Base-by-base conservation (phyloP, 257 asterid genomes). In the Striga asiatica region DNA sequence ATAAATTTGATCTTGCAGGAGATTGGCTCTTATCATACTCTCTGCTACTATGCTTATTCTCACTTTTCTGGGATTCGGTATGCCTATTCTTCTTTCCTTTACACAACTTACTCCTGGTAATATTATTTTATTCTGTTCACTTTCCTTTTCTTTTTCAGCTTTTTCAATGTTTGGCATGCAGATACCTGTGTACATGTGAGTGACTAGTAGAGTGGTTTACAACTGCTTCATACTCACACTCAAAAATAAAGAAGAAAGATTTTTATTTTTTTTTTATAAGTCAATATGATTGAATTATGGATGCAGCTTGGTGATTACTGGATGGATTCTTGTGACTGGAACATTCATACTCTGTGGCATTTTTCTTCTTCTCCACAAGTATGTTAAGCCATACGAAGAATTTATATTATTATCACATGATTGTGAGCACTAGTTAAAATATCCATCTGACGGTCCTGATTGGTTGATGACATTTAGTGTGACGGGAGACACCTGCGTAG, bases 301-400 rank as follows among this genome's bases (percentile, higher is more conserved):
- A 64, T 76, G 78, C 88, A 89, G 97, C 58, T 62, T 85, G 80
- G 97, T 89, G 66, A 56, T 79, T 54, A 35, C 55, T 38, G 96
- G 92, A 46, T 89, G 98, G 98, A 81, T 89, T 78, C 84, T 89
- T 18, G 93, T 89, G 62, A 76, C 96, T 0, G 93, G 74, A 49
- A 80, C 95, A 21, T 86, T 89, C 76, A 67, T 86, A 70, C 64
- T 89, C 31, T 86, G 92, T 37, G 98, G 95, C 65, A 32, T 83
- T 49, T 89, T 86, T 68, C 91, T 89, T 31, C 71, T 87, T 52
- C 94, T 89, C 68, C 98, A 86, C 81, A 84, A 89, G 96, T 85
- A 73, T 12, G 76, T 64, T 19, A 5, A 29, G 8, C n/a, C n/a
- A n/a, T n/a, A n/a, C n/a, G n/a, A n/a, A n/a, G n/a, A n/a, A n/a